Evolutionary conservation across 345 rosid genomes (phyloP).

Genomic region (Rhodamnia rubescens): DNA sequence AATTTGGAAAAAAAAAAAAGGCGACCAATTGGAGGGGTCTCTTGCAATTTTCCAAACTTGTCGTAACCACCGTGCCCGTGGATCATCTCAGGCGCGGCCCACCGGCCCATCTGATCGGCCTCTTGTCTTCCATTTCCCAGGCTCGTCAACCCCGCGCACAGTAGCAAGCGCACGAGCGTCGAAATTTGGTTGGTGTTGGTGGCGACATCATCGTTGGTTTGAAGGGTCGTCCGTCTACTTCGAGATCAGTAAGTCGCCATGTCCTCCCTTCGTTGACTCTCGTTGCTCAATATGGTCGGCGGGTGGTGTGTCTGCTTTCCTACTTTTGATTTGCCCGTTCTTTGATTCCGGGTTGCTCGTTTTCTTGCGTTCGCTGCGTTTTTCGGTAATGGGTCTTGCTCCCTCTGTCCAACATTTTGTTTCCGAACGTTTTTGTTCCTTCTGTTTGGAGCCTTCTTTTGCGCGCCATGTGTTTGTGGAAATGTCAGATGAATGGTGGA

Average conservation of each 20-base stretch:
- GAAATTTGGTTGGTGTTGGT: neutral
- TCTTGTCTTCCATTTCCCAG: neutral
- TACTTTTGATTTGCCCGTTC: neutral
- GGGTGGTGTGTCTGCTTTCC: neutral
- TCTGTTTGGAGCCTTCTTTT: neutral
- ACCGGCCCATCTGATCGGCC: neutral
- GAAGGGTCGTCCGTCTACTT: neutral
- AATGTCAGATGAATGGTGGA: neutral
- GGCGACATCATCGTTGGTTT: neutral
- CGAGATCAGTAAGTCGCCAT: neutral
- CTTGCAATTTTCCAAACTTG: neutral
- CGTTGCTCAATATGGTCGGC: neutral
- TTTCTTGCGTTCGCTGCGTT: neutral
- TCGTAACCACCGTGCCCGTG: neutral
- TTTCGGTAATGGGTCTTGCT: neutral
- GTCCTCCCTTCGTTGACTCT: neutral
- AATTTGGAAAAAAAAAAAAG: neutral
- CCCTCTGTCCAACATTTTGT: neutral
- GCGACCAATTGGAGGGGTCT: neutral
- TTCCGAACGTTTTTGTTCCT: neutral
- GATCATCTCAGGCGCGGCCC: neutral
- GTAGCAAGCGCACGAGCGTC: neutral
- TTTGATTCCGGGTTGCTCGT: neutral
- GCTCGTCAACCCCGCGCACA: accelerated
- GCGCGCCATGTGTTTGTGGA: neutral